Evolutionary conservation across 2,329 filamentous ascomycete species (phyloP), one percentile per base, ranked within the genome.

Genomic region (Fusarium zealandicum): DNA sequence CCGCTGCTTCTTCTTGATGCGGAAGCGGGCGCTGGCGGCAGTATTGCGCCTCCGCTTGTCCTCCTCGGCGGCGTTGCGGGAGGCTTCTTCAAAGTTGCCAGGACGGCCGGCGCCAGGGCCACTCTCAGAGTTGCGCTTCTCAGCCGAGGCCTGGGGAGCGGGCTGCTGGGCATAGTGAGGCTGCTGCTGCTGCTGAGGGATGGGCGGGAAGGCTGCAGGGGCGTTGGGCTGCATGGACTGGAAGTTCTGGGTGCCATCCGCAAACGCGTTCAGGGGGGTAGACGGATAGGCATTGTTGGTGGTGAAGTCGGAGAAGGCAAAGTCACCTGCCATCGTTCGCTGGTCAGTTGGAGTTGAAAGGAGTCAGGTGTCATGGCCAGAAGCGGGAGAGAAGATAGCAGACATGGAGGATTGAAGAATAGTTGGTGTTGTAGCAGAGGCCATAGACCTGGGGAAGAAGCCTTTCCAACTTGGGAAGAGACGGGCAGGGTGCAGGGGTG

Each of bases 1-100:
- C 43, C 92, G 88, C 77, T 95, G 90, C 85, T 96, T 96, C 88
- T 96, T 96, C 86, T 96, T 96, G 72, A 95, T 86, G 54, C 92
- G 89, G 82, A 96, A 96, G 42, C 92, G 89, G 14, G 92, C 92
- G 63, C 88, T 92, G 49, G 92, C 92, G 27, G 92, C 92, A 2
- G 92, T 96, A 77, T 96, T 96, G 61, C 92, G 87, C 54, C 91
- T 86, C 42, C 92, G 88, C 78, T 96, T 96, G 73, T 96, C 92
- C 75, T 96, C 92, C 73, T 96, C 92, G 17, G 91, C 91, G 11
- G 89, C 89, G 6, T 86, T 64, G 32, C 90, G 87, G 11, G 88
- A 88, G 32, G 85, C 80, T 59, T 92, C 90, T 72, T 93, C 90
- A 41, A 89, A 82, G 65, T 76, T 82, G 20, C 20, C 54, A 86